These are phyloP conservation scores for Rhodocollybia butyracea DNA, from an alignment of 768 basidiomycete species.

Conservation along the genomic window DNA sequence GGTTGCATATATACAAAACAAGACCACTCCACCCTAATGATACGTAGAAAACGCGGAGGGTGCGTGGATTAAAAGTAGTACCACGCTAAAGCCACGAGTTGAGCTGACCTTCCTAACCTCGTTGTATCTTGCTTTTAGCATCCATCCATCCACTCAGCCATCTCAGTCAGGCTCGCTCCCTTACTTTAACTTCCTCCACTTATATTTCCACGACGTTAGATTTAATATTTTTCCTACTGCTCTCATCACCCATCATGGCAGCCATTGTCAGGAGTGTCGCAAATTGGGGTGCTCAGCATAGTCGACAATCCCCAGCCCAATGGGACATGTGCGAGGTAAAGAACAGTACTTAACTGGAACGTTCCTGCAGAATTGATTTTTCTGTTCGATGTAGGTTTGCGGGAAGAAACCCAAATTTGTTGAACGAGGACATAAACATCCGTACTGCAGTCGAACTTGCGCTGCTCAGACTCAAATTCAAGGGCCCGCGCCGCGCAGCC, in stretches of 20 bases:
- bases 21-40: too few species aligned
- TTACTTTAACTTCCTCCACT: too few species aligned
- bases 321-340: slow-evolving; percentile 5
- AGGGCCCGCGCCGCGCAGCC: background rate
- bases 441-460: slow-evolving; percentile 34
- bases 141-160: too few species aligned
- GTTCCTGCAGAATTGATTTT: background rate
- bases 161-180: too few species aligned
- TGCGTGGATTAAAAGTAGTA: too few species aligned
- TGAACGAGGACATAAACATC: slow-evolving; percentile 28
- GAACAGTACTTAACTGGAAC: background rate
- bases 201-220: background rate
- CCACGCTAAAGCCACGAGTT: too few species aligned
- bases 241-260: slow-evolving; percentile 3
- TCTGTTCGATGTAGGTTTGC: slow-evolving; percentile 19
- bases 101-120: too few species aligned
- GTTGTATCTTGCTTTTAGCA: too few species aligned
- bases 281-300: slow-evolving; percentile 1
- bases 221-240: background rate
- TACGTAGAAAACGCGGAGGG: too few species aligned
- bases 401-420: slow-evolving; percentile 32
- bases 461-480: slow-evolving; percentile 25
- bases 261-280: background rate
- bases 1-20: too few species aligned
- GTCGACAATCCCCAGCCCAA: background rate